Evolutionary conservation across 1,284 basidiomycete genomes (phyloP).

Genomic region (Trichosporon ovoides): DNA sequence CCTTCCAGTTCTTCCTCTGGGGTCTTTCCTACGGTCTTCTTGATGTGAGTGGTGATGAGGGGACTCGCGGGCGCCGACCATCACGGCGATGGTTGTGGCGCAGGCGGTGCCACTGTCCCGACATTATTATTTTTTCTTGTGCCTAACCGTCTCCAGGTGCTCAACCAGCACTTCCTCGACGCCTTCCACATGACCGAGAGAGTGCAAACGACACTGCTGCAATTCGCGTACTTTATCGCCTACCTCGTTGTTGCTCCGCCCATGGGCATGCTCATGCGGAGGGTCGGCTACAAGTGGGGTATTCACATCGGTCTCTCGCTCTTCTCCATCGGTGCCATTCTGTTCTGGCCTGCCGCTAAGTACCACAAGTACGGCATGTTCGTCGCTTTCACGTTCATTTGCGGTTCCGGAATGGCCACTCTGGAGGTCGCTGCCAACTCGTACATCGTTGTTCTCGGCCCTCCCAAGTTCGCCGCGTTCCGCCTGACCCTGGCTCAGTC

Average conservation of each 20-base stretch:
- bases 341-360: slow-evolving; percentile 38
- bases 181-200: slow-evolving; percentile 24
- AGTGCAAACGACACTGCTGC: slow-evolving; percentile 32
- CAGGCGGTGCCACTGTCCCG: too few relatives aligned
- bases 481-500: slow-evolving; percentile 34
- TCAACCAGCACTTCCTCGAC: slow-evolving; percentile 16
- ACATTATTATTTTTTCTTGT: too few relatives aligned
- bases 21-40: slow-evolving; percentile 34
- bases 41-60: slow-evolving; percentile 29
- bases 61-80: too few relatives aligned
- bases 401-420: slow-evolving; percentile 32
- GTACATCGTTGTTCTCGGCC: slow-evolving; percentile 35
- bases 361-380: slow-evolving; percentile 24
- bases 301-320: slow-evolving; percentile 36
- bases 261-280: slow-evolving; percentile 36
- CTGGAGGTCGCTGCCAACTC: slow-evolving; percentile 37
- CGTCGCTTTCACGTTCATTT: slow-evolving; percentile 35
- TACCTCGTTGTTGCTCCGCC: slow-evolving; percentile 30
- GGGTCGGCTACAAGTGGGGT: slow-evolving; percentile 35
- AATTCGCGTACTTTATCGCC: slow-evolving; percentile 36
- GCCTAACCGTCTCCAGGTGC: slow-evolving; percentile 9
- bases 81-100: too few relatives aligned
- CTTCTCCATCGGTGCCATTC: slow-evolving; percentile 26
- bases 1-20: slow-evolving; percentile 26
- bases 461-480: slow-evolving; percentile 29